Conservation (phyloP, 768 basidiomycete species). For the Pulveroboletus sp. region DNA sequence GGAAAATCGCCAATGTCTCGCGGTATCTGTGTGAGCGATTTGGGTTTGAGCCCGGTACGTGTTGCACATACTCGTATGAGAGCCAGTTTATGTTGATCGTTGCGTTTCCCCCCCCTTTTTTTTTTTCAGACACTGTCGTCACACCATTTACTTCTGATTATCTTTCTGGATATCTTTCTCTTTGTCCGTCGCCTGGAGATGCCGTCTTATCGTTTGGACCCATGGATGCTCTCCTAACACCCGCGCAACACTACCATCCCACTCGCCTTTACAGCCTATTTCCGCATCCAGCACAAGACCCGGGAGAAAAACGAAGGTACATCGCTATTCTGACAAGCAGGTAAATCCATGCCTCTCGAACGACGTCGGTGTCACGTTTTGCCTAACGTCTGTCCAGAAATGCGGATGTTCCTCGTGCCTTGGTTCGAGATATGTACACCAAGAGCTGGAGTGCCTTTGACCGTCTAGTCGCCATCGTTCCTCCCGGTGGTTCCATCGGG, state of each 20-base stretch:
- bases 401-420: conserved; percentile 77
- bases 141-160: conserved; percentile 75
- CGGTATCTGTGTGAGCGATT: conserved; percentile 76
- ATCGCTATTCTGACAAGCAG: conserved; percentile 68
- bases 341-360: conserved; percentile 29
- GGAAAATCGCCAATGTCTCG: conserved; percentile 61
- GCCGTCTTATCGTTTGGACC: conserved; percentile 77
- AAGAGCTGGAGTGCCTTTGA: conserved; percentile 93
- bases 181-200: conserved; percentile 67
- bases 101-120: neutral
- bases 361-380: neutral
- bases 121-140: conserved; percentile 56
- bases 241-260: conserved; percentile 70
- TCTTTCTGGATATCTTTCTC: conserved; percentile 71
- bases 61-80: neutral
- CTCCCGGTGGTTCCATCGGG: conserved; percentile 89
- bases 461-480: conserved; percentile 80
- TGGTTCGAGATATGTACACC: conserved; percentile 87
- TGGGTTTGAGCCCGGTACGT: conserved; percentile 69
- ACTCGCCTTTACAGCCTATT: conserved; percentile 69
- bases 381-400: conserved; percentile 44
- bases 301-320: conserved; percentile 68
- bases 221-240: conserved; percentile 72
- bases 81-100: neutral
- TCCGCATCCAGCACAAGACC: conserved; percentile 80